Evolutionary conservation across 352 stramenopile genomes (phyloP).

Genomic region (Phytopythium chamaehyphon): DNA sequence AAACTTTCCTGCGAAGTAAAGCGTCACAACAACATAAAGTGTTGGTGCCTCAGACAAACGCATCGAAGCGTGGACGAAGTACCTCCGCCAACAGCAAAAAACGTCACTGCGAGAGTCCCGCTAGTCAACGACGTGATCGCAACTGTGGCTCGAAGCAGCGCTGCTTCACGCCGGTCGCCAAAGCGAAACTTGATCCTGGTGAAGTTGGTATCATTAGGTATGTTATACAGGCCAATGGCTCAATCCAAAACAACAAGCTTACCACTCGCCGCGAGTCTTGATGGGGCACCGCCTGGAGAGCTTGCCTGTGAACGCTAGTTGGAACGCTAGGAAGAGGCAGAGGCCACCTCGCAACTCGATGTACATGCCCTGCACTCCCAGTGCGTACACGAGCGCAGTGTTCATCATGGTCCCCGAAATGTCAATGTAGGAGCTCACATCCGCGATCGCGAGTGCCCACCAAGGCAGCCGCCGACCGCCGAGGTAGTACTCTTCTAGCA

Average conservation of each 20-base stretch:
- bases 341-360: slow-evolving; percentile 77
- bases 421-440: slow-evolving; percentile 84
- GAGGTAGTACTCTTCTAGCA: slow-evolving; percentile 78
- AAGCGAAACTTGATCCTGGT: slow-evolving; percentile 81
- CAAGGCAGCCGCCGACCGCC: slow-evolving; percentile 57
- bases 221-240: neutral
- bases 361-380: slow-evolving; percentile 80
- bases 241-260: no score
- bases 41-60: neutral
- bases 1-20: slow-evolving; percentile 78
- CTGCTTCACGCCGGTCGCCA: slow-evolving; percentile 38
- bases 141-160: slow-evolving; percentile 57
- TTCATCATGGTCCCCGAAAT: slow-evolving; percentile 85
- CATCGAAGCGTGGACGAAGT: neutral
- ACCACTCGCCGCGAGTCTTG: slow-evolving; percentile 79
- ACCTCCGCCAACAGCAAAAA: slow-evolving; percentile 73
- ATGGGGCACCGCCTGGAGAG: slow-evolving; percentile 69
- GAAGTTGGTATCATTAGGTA: neutral
- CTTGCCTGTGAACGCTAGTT: slow-evolving; percentile 80
- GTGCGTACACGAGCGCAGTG: slow-evolving; percentile 70
- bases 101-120: slow-evolving; percentile 62
- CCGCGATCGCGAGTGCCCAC: slow-evolving; percentile 68
- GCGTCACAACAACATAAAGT: no score
- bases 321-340: slow-evolving; percentile 76
- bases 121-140: slow-evolving; percentile 59